Evolutionary conservation across 2,329 filamentous ascomycete genomes (phyloP), one percentile per base, ranked within the genome.

Genomic region (Trichophyton schoenleinii): DNA sequence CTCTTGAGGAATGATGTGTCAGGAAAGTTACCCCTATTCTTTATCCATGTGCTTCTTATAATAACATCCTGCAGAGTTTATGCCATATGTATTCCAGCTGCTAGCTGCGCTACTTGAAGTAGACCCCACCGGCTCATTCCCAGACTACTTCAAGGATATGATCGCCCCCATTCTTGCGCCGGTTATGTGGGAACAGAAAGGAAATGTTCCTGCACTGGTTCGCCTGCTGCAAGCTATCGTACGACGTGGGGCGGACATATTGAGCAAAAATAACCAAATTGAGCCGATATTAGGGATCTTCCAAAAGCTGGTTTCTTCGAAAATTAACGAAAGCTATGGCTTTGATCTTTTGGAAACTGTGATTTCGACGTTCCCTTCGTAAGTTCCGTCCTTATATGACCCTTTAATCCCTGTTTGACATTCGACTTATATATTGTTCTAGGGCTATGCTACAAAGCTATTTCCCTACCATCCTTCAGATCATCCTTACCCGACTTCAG

Each of bases 21-120:
- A 66, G 86, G 86, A 88, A 76, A 70, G 78, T 65, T 28, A 7
- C 11, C 18, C 20, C 22, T 11, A 57, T 7, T 18, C 20, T 25
- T 72, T 78, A 22, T 25, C 7, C 18, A 6, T 22, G 20, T 11
- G 20, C 18, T 38, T 11, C 44, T n/a, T 13, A 46, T 34, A 62
- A 70, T 77, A 70, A 38, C 28, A 22, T 15, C 46, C 38, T 9
- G 13, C 66, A 87, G 94, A 99, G 75, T 99, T 99, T 71, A 87
- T 90, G 70, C 94, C 92, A 3, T 99, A 97, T 68, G 86, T 97
- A 60, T 96, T 99, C 80, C 94, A 99, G 72, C 83, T 99, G 41
- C 88, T 97, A 65, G 89, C 92, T 2, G 89, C 92, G 59, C 82
- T 99, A 13, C 81, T 99, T 2, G 92, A 97, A 74, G 84, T 87